Base-by-base conservation (phyloP, 2,329 filamentous ascomycete species). In the Trichophyton benhamiae region DNA sequence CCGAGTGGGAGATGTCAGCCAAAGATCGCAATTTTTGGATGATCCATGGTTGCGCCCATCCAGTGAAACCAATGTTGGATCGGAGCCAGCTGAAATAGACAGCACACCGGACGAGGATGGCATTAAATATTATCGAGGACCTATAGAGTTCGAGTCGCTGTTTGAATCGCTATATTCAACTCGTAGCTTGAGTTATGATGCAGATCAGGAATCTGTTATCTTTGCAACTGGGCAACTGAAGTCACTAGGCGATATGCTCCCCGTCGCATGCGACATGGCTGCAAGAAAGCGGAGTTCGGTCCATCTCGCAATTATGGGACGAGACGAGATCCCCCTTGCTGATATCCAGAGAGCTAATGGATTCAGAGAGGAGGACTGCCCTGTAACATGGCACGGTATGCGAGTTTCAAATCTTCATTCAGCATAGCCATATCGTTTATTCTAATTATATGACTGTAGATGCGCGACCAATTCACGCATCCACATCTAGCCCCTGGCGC, bases 231-330 rank as follows among this genome's bases (percentile, higher is more conserved):
- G 88, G 0, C 91, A 81, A 63, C 74, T 95, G 58, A 82, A 82
- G 71, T 94, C 89, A 69, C 83, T 85, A 15, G 82, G 88, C 0
- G 81, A 82, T 36, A 72, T 96, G 60, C 76, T 96, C 36, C 90
- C 91, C 0, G 78, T 96, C 70, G 89, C 91, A 4, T 97, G 94
- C 72, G 83, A 89, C 67, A 96, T 96, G 91, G 86, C 85, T 5
- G 72, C 73, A 22, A 81, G 85, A 72, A 79, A 82, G 61, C 79
- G 82, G 62, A 95, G 84, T 68, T 81, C 84, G 64, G 90, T 96
- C 7, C 92, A 97, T 71, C 87, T 95, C 70, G 87, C 83, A 0
- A 75, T 97, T 3, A 81, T 95, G 75, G 87, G 91, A 58, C 81
- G 87, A 63, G 87, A 85, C 63, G 82, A 86, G 11, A 81, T 96